Evolutionary conservation across 768 basidiomycete genomes (phyloP).

Genomic region (Lactarius psammicola): DNA sequence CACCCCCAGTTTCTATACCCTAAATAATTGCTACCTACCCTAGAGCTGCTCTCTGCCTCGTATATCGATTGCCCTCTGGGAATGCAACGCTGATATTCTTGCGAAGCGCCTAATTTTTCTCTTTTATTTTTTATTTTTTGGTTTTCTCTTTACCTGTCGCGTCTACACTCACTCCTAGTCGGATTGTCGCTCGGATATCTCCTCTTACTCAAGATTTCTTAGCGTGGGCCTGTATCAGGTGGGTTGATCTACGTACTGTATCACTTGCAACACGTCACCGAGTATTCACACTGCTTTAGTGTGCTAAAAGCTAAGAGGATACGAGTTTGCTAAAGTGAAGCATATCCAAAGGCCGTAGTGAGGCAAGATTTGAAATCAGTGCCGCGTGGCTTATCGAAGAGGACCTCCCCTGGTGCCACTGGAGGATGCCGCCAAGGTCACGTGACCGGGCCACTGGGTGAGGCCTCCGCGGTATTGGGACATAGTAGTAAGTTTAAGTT

Average conservation of each 20-base stretch:
- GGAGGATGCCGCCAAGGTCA: no score
- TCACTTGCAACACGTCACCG: background rate
- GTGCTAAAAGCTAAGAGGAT: background rate
- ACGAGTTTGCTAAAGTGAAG: background rate
- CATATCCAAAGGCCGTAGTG: background rate
- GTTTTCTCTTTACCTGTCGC: background rate
- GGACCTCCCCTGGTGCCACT: no score
- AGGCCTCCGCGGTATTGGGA: no score
- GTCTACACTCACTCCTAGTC: background rate
- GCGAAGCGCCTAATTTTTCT: conserved; percentile 7
- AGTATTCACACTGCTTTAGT: background rate
- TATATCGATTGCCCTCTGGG: background rate
- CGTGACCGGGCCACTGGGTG: no score
- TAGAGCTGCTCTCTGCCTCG: conserved; percentile 4
- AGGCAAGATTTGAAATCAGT: no score
- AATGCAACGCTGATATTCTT: conserved; percentile 3
- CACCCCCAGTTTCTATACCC: conserved; percentile 10
- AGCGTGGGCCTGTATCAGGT: background rate
- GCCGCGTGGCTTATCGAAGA: no score
- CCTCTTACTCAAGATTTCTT: background rate
- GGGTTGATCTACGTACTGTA: background rate
- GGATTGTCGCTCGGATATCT: background rate
- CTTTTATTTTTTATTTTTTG: background rate
- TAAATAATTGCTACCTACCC: conserved; percentile 4
- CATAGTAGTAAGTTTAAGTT: no score